Base-by-base conservation (phyloP, 257 asterid genomes). In the Solanum gracilifrons region DNA sequence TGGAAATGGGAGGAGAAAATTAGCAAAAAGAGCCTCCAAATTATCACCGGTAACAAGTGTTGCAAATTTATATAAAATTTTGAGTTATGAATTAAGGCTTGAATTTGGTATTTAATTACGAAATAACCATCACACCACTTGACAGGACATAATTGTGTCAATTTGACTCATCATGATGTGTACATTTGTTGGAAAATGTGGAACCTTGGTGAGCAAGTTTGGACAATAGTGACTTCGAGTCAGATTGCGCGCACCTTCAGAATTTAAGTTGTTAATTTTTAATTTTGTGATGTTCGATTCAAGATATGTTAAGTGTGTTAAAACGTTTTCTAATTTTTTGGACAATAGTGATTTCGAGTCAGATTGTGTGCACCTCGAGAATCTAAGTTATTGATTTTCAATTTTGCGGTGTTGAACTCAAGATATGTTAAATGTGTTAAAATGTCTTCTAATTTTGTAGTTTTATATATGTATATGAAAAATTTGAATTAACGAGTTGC, bases 111-210 rank as follows among this genome's bases (percentile, higher is more conserved):
- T 10, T 48, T 18, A 8, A 48, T 82, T 82, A 4, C 85, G 20
- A 29, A 48, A 48, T 5, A 0, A 5, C 85, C 85, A 82, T 20
- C n/a, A 11, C 8, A 51, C 85, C 25, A 48, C 85, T 29, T 82
- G 69, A 60, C 20, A 29, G 1, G n/a, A 13, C 23, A 15, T 15
- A 16, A 18, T 16, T 27, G 68, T 25, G 39, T 80, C 41, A 46
- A 62, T 11, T 46, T 82, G 85, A 82, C 69, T 48, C 85, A 82
- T 48, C 69, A 82, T 82, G 69, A 82, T 82, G 69, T 80, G 85
- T 80, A 46, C 29, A 29, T 80, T 46, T 27, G 64, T 9, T n/a
- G 85, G 20, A 80, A 72, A 29, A 16, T 8, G 2, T 41, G 64
- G 23, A 43, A 79, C 13, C 85, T 79, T 79, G 85, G 35, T 27